Evolutionary conservation across 1,284 basidiomycete species (phyloP).

Genomic region (Tilletia caries): DNA sequence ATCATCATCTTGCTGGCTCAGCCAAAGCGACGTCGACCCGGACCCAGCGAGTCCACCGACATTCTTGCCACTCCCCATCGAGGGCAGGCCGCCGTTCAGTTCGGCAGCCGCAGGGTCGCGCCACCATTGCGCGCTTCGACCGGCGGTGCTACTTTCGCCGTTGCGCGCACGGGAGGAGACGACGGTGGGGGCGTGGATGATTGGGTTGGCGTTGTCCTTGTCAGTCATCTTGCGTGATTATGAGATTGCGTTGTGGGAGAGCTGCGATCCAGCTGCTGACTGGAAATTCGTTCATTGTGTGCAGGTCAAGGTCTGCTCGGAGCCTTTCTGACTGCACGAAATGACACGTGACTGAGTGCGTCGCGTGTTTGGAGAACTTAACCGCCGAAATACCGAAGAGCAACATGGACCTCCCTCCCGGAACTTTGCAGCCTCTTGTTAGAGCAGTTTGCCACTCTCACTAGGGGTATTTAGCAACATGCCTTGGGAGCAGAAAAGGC

Average conservation of each 20-base stretch:
- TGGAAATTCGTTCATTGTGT: too few relatives aligned
- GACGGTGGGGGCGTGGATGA: slow-evolving; percentile 46
- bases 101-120: slow-evolving; percentile 23
- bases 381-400: too few relatives aligned
- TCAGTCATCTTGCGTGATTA: slow-evolving; percentile 15
- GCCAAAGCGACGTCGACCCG: slow-evolving; percentile 15
- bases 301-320: too few relatives aligned
- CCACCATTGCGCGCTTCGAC: slow-evolving; percentile 46
- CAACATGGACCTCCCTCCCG: too few relatives aligned
- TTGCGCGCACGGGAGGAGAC: slow-evolving; percentile 15
- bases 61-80: not conserved
- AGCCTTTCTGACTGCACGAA: too few relatives aligned
- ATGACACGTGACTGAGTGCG: too few relatives aligned
- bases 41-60: slow-evolving; percentile 4
- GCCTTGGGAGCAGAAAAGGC: too few relatives aligned
- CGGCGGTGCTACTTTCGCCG: slow-evolving; percentile 28
- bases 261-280: too few relatives aligned
- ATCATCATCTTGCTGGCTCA: slow-evolving; percentile 4
- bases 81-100: not conserved
- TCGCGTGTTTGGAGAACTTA: too few relatives aligned
- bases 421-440: too few relatives aligned
- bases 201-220: slow-evolving; percentile 56
- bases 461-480: too few relatives aligned
- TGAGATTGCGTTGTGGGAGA: not conserved
- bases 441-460: too few relatives aligned